These are phyloP conservation scores for Baorangia bicolor DNA, from an alignment of 768 basidiomycete genomes.

Conservation along the genomic window DNA sequence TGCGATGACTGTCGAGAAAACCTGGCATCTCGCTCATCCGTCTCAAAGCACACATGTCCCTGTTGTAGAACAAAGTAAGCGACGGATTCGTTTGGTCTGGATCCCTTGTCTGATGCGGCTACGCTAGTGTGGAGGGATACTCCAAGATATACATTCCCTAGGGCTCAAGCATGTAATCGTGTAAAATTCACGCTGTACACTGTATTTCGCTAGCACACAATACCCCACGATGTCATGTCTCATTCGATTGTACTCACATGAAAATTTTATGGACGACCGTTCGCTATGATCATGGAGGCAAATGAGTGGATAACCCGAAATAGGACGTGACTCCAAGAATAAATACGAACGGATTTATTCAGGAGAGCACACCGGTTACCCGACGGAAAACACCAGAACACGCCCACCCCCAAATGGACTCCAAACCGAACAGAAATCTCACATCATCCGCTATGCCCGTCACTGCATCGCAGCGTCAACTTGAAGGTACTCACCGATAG, in stretches of 20 bases:
- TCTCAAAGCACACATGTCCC: conserved; percentile 50
- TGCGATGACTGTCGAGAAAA: conserved; percentile 56
- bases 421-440: background rate
- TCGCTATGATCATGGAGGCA: background rate
- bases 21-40: conserved; percentile 47
- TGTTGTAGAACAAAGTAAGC: conserved; percentile 51
- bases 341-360: background rate
- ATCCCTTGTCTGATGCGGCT: background rate
- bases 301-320: background rate
- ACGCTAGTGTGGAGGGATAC: conserved; percentile 33
- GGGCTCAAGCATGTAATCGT: background rate
- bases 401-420: background rate
- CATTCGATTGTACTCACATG: conserved; percentile 5
- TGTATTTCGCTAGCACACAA: conserved; percentile 10
- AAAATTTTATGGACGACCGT: conserved; percentile 4
- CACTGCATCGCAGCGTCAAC: too few relatives aligned
- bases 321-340: background rate
- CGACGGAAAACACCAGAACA: conserved; percentile 3
- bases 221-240: conserved; percentile 12
- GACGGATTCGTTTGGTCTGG: background rate
- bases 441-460: too few relatives aligned
- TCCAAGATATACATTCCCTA: conserved; percentile 37
- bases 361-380: background rate
- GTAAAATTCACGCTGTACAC: background rate
- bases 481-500: too few relatives aligned